These are phyloP conservation scores for Aspergillus alliaceus DNA, from an alignment of 2,329 filamentous ascomycete species.

Conservation along the genomic window DNA sequence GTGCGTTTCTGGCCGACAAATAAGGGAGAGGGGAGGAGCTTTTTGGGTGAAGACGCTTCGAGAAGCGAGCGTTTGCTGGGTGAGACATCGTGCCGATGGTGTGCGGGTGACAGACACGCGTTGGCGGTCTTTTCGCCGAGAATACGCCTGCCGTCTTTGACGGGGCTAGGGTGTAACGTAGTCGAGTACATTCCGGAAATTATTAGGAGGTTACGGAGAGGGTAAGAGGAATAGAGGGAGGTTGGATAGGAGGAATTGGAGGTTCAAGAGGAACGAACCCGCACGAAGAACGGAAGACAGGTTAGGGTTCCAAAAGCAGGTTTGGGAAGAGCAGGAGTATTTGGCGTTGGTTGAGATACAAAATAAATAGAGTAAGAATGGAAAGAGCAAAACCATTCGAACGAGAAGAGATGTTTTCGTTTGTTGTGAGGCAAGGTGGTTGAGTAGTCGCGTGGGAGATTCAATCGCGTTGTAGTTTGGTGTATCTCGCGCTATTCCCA, in stretches of 20 bases:
- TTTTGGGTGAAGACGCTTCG: slow-evolving; percentile 27
- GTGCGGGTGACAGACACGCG: slow-evolving; percentile 38
- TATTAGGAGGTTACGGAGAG: neutral
- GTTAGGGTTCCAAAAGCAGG: neutral
- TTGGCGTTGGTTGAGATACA: neutral
- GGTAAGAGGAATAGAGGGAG: neutral
- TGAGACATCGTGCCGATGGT: slow-evolving; percentile 20
- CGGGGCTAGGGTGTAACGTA: slow-evolving; percentile 29
- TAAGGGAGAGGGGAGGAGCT: slow-evolving; percentile 32
- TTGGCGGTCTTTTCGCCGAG: slow-evolving; percentile 44
- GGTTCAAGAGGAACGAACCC: neutral
- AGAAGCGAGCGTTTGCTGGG: slow-evolving; percentile 29
- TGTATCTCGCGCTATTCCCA: slow-evolving; percentile 2
- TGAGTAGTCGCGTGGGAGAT: neutral
- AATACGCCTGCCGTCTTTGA: slow-evolving; percentile 39
- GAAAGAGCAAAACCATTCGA: neutral
- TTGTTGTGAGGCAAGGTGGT: neutral
- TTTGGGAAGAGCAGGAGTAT: neutral
- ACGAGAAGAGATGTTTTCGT: neutral
- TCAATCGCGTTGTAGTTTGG: neutral
- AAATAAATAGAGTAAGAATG: neutral
- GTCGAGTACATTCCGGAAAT: slow-evolving; percentile 5
- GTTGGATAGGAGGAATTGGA: neutral
- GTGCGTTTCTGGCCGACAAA: slow-evolving; percentile 43
- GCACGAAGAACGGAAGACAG: neutral